These are phyloP conservation scores for Ophiostoma sp. DNA, from an alignment of 2,329 filamentous ascomycete species.

Conservation along the genomic window DNA sequence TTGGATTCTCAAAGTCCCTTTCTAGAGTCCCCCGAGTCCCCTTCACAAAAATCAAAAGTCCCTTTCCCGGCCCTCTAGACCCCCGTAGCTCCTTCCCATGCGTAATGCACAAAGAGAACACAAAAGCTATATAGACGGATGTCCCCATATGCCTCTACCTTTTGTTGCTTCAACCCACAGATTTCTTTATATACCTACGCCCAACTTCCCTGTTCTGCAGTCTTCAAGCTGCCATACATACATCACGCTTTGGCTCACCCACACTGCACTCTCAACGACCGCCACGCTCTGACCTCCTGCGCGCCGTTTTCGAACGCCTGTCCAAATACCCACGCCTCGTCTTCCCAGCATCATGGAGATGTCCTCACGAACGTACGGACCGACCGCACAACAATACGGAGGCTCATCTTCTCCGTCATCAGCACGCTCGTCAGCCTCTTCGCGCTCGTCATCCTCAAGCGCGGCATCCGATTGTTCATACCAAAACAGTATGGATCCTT, in stretches of 20 bases:
- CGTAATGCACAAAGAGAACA: background rate
- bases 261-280: background rate
- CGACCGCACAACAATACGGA: slow-evolving; percentile 41
- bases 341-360: slow-evolving; percentile 29
- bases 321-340: background rate
- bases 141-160: background rate
- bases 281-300: background rate
- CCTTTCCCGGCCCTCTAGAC: background rate
- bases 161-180: background rate
- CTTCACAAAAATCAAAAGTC: background rate
- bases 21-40: background rate
- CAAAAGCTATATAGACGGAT: background rate
- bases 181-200: background rate
- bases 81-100: background rate
- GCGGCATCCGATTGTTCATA: slow-evolving; percentile 38
- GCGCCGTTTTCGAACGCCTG: background rate
- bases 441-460: slow-evolving; percentile 42
- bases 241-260: background rate
- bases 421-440: slow-evolving; percentile 34
- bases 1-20: background rate
- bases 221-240: background rate
- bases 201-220: background rate
- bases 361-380: slow-evolving; percentile 38
- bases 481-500: slow-evolving; percentile 53
- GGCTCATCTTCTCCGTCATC: slow-evolving; percentile 43